Evolutionary conservation across 106 monocot species (phyloP).

Genomic region (Platanthera zijinensis): DNA sequence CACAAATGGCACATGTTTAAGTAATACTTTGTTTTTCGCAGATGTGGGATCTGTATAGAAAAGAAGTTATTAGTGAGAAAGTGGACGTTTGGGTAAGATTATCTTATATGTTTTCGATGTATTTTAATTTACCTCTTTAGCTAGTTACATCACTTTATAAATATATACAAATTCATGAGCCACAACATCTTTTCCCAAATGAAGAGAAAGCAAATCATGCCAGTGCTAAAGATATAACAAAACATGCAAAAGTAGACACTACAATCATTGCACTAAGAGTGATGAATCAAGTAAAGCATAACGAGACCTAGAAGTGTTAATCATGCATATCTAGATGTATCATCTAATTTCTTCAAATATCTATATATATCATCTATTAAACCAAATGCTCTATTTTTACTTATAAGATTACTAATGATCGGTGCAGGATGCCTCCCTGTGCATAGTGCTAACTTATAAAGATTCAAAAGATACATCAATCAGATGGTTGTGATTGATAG

Average conservation of each 20-base stretch:
- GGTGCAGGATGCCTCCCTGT: too few relatives aligned
- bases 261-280: not conserved
- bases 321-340: too few relatives aligned
- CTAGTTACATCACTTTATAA: not conserved
- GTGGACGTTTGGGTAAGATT: conserved; percentile 95
- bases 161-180: not conserved
- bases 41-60: conserved; percentile 99
- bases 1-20: conserved; percentile 1
- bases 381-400: not conserved
- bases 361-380: not conserved
- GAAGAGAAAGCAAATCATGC: not conserved
- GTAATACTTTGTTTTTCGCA: conserved; percentile 28
- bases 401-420: not conserved
- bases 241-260: not conserved
- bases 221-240: not conserved
- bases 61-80: conserved; percentile 94
- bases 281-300: not conserved
- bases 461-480: too few relatives aligned
- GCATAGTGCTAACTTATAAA: too few relatives aligned
- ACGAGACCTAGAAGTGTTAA: too few relatives aligned
- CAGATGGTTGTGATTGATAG: too few relatives aligned
- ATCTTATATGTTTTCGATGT: not conserved
- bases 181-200: not conserved
- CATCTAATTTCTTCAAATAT: too few relatives aligned
- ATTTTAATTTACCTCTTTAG: not conserved